phyloP scores from a whole-genome alignment of 192 early-diverging fungal species.

The Backusella psychrophila region DNA sequence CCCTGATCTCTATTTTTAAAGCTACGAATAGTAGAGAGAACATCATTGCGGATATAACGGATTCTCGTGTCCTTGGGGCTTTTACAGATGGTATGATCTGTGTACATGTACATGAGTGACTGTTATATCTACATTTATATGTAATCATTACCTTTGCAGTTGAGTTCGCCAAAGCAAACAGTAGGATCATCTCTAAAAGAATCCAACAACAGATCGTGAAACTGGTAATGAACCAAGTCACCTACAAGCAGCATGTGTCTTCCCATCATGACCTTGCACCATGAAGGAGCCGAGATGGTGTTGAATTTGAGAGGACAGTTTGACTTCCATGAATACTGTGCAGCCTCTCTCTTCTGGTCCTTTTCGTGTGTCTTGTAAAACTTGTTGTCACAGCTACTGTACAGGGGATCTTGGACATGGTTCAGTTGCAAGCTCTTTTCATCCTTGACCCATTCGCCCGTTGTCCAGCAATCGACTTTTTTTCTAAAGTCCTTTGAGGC shows the following conservation, averaged over 20 bases:
- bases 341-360: constrained; percentile 17
- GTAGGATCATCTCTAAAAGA: constrained; percentile 50
- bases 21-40: constrained; percentile 29
- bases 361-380: constrained; percentile 12
- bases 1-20: constrained; percentile 9
- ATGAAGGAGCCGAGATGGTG: constrained; percentile 18
- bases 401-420: constrained; percentile 36
- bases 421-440: not conserved
- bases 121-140: constrained; percentile 2
- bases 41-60: constrained; percentile 48
- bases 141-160: constrained; percentile 42
- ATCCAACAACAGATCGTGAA: constrained; percentile 54
- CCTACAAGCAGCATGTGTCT: constrained; percentile 50
- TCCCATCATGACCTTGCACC: constrained; percentile 38
- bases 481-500: not conserved
- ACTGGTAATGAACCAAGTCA: constrained; percentile 48
- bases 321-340: constrained; percentile 26
- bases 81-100: constrained; percentile 38
- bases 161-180: constrained; percentile 53
- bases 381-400: constrained; percentile 25
- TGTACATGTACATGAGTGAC: not conserved
- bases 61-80: constrained; percentile 18
- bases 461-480: constrained; percentile 26
- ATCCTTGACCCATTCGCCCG: constrained; percentile 21
- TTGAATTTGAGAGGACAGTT: constrained; percentile 21